Conservation (phyloP, 805 yeast genomes). For the Millerozyma acaciae region DNA sequence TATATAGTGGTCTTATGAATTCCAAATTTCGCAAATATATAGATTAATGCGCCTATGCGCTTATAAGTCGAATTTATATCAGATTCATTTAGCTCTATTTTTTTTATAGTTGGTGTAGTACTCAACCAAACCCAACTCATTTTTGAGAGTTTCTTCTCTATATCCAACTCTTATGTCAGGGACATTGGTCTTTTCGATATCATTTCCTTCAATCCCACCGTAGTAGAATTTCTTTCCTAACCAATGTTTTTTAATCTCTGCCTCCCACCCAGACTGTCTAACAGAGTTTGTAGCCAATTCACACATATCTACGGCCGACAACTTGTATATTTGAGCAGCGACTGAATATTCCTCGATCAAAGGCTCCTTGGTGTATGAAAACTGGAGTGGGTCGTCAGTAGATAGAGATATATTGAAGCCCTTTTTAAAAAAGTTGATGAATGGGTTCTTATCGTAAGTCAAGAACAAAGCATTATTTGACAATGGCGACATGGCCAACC, state of each 20-base stretch:
- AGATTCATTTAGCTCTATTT: background rate
- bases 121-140: slow-evolving; percentile 66
- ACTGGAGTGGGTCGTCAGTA: slow-evolving; percentile 97
- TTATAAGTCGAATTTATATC: slow-evolving; percentile 3
- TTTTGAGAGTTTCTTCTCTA: slow-evolving; percentile 72
- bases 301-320: slow-evolving; percentile 95
- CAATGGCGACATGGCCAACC: slow-evolving; percentile 97
- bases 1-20: background rate
- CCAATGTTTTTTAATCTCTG: slow-evolving; percentile 86
- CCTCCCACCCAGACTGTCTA: slow-evolving; percentile 90
- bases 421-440: slow-evolving; percentile 82
- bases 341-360: slow-evolving; percentile 96
- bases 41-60: no score
- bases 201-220: slow-evolving; percentile 75
- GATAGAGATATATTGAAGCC: slow-evolving; percentile 93
- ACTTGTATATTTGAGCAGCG: slow-evolving; percentile 95
- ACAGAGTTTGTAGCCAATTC: slow-evolving; percentile 94
- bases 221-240: slow-evolving; percentile 61
- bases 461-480: slow-evolving; percentile 94
- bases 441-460: slow-evolving; percentile 96
- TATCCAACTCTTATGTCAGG: slow-evolving; percentile 84
- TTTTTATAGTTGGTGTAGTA: slow-evolving; percentile 42
- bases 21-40: slow-evolving; percentile 8
- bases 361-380: slow-evolving; percentile 95
- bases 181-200: slow-evolving; percentile 90